Evolutionary conservation across 2,329 filamentous ascomycete species (phyloP).

Genomic region (Alternaria arborescens): DNA sequence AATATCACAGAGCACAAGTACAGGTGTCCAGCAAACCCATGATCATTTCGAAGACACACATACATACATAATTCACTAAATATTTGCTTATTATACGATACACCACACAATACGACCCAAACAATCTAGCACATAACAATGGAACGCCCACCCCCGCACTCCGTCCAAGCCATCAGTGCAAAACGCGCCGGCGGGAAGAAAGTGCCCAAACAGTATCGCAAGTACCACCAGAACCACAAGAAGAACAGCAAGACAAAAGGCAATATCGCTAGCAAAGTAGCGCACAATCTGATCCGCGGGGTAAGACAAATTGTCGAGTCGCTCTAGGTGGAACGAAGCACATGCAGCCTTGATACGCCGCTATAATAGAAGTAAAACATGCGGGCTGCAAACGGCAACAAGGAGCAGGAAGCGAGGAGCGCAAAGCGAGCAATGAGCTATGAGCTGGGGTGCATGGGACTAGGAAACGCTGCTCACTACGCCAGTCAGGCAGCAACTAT

Average conservation of each 20-base stretch:
- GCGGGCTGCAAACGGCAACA: background rate
- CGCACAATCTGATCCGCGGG: background rate
- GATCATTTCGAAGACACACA: background rate
- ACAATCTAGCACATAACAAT: background rate
- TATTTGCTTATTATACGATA: background rate
- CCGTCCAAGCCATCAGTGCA: constrained; percentile 23
- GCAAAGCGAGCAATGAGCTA: background rate
- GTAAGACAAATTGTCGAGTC: constrained; percentile 11
- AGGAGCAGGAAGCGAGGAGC: background rate
- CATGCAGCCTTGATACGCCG: background rate
- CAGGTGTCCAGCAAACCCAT: background rate
- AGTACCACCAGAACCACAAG: constrained; percentile 16
- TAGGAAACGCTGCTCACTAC: background rate
- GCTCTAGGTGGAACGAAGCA: background rate
- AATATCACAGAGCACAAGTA: background rate
- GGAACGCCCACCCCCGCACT: constrained; percentile 26
- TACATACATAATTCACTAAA: background rate
- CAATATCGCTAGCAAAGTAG: constrained; percentile 12
- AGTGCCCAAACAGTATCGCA: constrained; percentile 28
- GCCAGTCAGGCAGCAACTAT: background rate
- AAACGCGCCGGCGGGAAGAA: constrained; percentile 27
- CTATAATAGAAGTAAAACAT: background rate
- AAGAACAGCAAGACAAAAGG: constrained; percentile 9
- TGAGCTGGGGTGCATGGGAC: background rate
- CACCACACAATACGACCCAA: background rate